Evolutionary conservation across 1,284 basidiomycete genomes (phyloP), one percentile per base, ranked within the genome.

Genomic region (Spongispora temasekensis): DNA sequence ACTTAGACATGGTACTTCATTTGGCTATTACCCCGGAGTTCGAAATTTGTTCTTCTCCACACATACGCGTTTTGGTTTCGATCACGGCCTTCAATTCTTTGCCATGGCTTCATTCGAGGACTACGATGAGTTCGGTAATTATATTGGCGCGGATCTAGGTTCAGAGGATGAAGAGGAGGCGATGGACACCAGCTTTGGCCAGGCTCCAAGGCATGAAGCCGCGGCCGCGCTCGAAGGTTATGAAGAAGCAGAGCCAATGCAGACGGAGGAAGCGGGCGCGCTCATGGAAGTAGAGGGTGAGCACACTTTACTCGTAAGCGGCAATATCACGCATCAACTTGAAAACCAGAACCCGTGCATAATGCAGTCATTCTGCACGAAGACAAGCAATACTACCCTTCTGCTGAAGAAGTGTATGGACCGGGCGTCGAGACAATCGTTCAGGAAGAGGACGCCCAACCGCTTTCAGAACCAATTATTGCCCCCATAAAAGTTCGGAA

Each of bases 361-460:
- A 95, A 93, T 67, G 94, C 95, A 55, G 93, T 98, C 31, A 78
- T 98, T 52, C 80, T 98, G 58, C 97, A 99, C 71, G 97, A 99
- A 75, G 93, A 99, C 80, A 99, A 99, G 77, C 92, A 95, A 76
- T 99, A 99, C 79, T 99, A 99, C 73, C 94, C 95, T 9, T 91
- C 91, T 13, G 97, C 97, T 0, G 82, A 83, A 58, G 94, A 98
- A 54, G 88, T 97, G 1, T 99, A 99, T 74, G 97, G 97, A 9
- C 83, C 88, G 51, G 97, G 91, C 61, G 97, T 99, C 25, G 97
- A 99, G 78, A 93, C 97, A 1, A 79, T 99, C 70, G 97, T 99
- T 2, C 96, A 99, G 75, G 97, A 99, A 76, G 97, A 99, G 78
- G 97, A 99, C 72, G 87, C 93, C 4, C 97, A 99, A 75, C 95